Percentiles rank a stretch among this genome's conserved stretches.
phyloP scores from a whole-genome alignment of 106 monocot genomes.

The Dendrobium catenatum region DNA sequence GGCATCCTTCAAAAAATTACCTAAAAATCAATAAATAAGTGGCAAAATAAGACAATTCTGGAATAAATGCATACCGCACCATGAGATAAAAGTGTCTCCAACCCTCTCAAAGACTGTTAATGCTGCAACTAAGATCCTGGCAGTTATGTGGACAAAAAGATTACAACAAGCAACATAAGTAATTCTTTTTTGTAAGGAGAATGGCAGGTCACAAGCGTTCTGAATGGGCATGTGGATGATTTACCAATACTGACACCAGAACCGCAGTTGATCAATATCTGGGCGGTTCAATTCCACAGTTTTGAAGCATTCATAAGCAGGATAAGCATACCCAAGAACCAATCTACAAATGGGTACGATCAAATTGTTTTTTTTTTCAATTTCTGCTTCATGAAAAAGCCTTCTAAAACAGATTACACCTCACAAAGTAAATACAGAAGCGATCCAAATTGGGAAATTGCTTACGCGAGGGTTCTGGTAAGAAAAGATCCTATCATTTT shows the following conservation, averaged over 20 bases:
- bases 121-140: constrained; percentile 81
- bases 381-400: not conserved
- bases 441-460: not conserved
- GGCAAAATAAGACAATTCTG: not conserved
- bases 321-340: constrained; percentile 70
- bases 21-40: not conserved
- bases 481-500: constrained; percentile 46
- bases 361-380: not conserved
- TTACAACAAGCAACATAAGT: not conserved
- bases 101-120: constrained; percentile 70
- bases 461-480: constrained; percentile 32
- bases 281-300: constrained; percentile 61
- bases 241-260: constrained; percentile 79
- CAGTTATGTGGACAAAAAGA: not conserved
- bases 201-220: not conserved
- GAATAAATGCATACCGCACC: constrained; percentile 23
- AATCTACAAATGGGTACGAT: constrained; percentile 19
- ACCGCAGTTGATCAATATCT: constrained; percentile 55
- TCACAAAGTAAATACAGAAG: not conserved
- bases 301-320: constrained; percentile 70
- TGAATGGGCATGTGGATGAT: not conserved
- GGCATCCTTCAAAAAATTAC: constrained; percentile 55
- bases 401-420: not conserved
- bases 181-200: not conserved
- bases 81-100: constrained; percentile 74